Percentiles rank a stretch among this genome's conserved stretches.
Conservation (phyloP, 106 monocot genomes). For the Ottelia alismoides region DNA sequence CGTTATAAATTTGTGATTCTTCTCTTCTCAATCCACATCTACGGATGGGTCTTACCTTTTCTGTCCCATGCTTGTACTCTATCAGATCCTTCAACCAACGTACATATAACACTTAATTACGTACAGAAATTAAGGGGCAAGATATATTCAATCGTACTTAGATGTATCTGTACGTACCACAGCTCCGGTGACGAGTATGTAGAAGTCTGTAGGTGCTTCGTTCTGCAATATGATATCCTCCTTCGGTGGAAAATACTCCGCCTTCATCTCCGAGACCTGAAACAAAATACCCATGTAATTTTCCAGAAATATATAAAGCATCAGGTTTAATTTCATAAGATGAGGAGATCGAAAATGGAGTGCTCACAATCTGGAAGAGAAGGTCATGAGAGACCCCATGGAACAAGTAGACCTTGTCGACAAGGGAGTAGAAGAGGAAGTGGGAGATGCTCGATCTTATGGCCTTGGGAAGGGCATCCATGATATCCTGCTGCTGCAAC, state of each 20-base stretch:
- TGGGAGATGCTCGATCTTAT: constrained; percentile 71
- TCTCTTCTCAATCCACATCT: no score
- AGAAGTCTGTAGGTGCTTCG: constrained; percentile 88
- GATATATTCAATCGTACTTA: no score
- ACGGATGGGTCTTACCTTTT: constrained; percentile 49
- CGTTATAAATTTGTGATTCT: no score
- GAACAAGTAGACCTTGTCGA: no score
- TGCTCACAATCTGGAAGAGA: constrained; percentile 70
- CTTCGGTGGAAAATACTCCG: no score
- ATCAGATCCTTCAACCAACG: constrained; percentile 53
- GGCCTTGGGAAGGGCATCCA: constrained; percentile 68
- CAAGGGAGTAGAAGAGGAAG: constrained; percentile 55
- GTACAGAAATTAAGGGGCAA: neutral
- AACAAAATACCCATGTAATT: constrained; percentile 79
- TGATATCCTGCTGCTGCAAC: constrained; percentile 83
- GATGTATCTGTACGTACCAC: no score
- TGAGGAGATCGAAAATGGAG: no score
- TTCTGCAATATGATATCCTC: no score
- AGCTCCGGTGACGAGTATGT: constrained; percentile 55
- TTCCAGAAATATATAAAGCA: constrained; percentile 86
- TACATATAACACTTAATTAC: no score
- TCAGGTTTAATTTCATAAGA: no score
- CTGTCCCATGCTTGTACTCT: constrained; percentile 28
- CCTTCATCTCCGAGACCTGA: no score
- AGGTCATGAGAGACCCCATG: constrained; percentile 57